phyloP scores from a whole-genome alignment of 164 flowering plant species.

The Buxus sempervirens region DNA sequence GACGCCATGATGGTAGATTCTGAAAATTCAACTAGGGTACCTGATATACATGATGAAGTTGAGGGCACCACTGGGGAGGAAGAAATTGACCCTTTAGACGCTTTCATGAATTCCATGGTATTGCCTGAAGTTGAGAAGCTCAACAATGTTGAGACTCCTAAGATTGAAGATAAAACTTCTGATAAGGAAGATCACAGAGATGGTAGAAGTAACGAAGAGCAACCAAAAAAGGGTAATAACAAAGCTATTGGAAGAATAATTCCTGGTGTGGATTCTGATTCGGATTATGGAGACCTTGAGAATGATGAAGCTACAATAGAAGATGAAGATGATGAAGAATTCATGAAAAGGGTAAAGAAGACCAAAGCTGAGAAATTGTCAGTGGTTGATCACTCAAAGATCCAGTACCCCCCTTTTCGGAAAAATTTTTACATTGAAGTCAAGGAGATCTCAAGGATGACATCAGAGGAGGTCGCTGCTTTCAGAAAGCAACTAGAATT shows the following conservation, averaged over 20 bases:
- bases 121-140: slow-evolving; percentile 90
- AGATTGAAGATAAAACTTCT: slow-evolving; percentile 18
- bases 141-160: slow-evolving; percentile 26
- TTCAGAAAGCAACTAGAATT: slow-evolving; percentile 77
- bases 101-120: slow-evolving; percentile 92
- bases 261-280: slow-evolving; percentile 85
- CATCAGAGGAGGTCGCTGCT: slow-evolving; percentile 67
- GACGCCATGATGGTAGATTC: slow-evolving; percentile 49
- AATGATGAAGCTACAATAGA: slow-evolving; percentile 49
- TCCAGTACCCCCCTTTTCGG: slow-evolving; percentile 70
- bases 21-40: slow-evolving; percentile 25
- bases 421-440: slow-evolving; percentile 93
- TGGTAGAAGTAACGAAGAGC: slow-evolving; percentile 30
- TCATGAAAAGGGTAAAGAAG: slow-evolving; percentile 96
- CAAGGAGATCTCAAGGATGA: slow-evolving; percentile 82
- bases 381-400: slow-evolving; percentile 89
- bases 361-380: slow-evolving; percentile 88
- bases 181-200: slow-evolving; percentile 34
- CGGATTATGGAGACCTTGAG: slow-evolving; percentile 64
- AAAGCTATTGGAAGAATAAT: slow-evolving; percentile 76
- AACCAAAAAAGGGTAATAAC: slow-evolving; percentile 32
- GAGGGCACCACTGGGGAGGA: slow-evolving; percentile 48
- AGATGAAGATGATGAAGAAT: slow-evolving; percentile 95
- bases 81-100: slow-evolving; percentile 94
- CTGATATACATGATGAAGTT: slow-evolving; percentile 25